Base-by-base conservation (phyloP, 2,329 filamentous ascomycete genomes). In the Colletotrichum cereale region DNA sequence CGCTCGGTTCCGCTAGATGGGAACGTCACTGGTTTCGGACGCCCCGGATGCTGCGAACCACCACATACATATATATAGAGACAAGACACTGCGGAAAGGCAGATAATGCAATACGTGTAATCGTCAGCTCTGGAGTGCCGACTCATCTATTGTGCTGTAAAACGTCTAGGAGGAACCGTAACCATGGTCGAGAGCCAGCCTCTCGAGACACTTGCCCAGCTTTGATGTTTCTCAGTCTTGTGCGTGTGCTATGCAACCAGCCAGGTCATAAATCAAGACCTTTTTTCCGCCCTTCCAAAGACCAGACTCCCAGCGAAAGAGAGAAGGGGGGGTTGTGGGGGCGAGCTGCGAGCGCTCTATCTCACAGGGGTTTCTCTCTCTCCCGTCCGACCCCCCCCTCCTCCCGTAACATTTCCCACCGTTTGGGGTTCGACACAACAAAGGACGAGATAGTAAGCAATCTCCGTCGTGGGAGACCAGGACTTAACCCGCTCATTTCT, bases 401-500 rank as follows among this genome's bases (percentile, higher is more conserved):
- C n/a, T 34, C 24, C 24, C n/a, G 3, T 24, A 58, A 62, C 34
- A 26, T 29, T 38, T 44, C 21, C 48, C 36, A 53, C 47, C 61
- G 14, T 8, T 42, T 24, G 48, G 61, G 18, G 4, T 11, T n/a
- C 21, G 40, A 53, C 36, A 40, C 36, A 24, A 44, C 18, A 66
- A 42, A 14, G 21, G n/a, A 31, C n/a, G 24, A n/a, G 31, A 61
- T 24, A 16, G 18, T 18, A 40, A 55, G 16, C 44, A 47, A 42
- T 63, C 38, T 57, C 34, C 53, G 14, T 57, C 53, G 21, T 18
- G 53, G 53, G 57, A 47, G 42, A 62, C 14, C n/a, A 2, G 12
- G n/a, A 1, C 14, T 24, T 10, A 24, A 47, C 26, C n/a, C 53
- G 74, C 69, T 85, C 76, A 84, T 74, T 82, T 82, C 86, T 93